phyloP scores from a whole-genome alignment of 148 eudicot species.

The Arctostaphylos glauca region DNA sequence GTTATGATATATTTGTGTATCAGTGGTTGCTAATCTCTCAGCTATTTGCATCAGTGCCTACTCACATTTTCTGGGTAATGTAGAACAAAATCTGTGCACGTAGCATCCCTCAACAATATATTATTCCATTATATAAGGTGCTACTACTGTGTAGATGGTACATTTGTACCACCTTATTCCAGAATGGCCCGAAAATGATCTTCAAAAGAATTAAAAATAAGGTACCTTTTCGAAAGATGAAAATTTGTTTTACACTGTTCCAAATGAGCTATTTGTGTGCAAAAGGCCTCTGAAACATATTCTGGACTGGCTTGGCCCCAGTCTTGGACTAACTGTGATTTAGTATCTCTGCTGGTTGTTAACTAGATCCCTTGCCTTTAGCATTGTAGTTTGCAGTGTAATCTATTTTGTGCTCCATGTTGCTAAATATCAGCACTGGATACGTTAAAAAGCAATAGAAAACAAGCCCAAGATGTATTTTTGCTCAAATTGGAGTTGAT shows the following conservation, averaged over 20 bases:
- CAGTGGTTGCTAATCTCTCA: too few relatives aligned
- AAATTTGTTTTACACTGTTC: too few relatives aligned
- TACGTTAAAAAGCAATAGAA: background rate
- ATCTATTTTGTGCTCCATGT: background rate
- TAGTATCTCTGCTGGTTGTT: background rate
- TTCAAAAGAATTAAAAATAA: constrained; percentile 50
- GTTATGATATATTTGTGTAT: too few relatives aligned
- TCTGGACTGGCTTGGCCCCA: background rate
- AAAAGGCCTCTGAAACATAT: background rate
- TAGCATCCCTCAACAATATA: too few relatives aligned
- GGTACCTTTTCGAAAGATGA: constrained; percentile 46
- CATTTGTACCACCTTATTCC: too few relatives aligned
- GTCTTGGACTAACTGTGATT: background rate
- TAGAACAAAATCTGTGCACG: too few relatives aligned
- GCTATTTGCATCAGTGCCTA: too few relatives aligned
- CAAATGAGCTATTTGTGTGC: background rate
- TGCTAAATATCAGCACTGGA: background rate
- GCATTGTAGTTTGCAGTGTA: background rate
- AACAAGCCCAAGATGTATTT: constrained; percentile 1
- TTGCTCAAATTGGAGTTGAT: background rate
- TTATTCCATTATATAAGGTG: too few relatives aligned
- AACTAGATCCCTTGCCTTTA: background rate
- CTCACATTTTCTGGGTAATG: too few relatives aligned
- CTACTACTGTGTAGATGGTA: too few relatives aligned
- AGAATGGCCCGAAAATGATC: too few relatives aligned